Conservation (phyloP, 495 filamentous ascomycete species). For the Venustampulla echinocandica region DNA sequence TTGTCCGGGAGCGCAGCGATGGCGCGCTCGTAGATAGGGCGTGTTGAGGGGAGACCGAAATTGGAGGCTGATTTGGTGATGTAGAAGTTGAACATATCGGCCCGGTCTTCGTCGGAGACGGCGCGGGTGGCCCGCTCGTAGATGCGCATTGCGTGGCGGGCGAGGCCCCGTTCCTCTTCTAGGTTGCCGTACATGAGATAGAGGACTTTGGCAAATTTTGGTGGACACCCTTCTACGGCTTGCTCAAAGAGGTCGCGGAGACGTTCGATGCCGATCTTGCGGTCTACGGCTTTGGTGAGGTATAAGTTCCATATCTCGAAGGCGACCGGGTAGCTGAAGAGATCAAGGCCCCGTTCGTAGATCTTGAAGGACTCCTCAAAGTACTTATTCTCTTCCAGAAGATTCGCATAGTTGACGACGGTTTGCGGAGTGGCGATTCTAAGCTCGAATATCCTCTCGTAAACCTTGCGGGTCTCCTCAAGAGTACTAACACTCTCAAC, state of each 20-base stretch:
- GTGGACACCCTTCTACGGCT: conserved; percentile 86
- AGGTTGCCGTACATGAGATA: conserved; percentile 98
- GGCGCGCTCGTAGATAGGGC: conserved; percentile 92
- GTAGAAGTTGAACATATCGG: conserved; percentile 99
- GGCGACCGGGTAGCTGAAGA: conserved; percentile 95
- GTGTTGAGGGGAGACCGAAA: conserved; percentile 92
- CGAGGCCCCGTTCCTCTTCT: conserved; percentile 91
- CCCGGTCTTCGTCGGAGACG: conserved; percentile 87
- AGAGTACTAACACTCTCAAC: conserved; percentile 89
- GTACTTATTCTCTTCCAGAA: conserved; percentile 91
- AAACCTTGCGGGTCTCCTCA: conserved; percentile 88
- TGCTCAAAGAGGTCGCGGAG: conserved; percentile 96
- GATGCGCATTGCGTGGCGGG: conserved; percentile 97
- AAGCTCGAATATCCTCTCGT: conserved; percentile 96
- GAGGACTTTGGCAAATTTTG: conserved; percentile 89
- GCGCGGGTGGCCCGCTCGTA: conserved; percentile 96
- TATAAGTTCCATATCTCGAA: conserved; percentile 99
- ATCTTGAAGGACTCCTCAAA: conserved; percentile 97
- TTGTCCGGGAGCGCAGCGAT: conserved; percentile 86
- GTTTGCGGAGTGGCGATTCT: conserved; percentile 97
- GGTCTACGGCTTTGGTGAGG: conserved; percentile 91
- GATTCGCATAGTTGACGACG: conserved; percentile 95
- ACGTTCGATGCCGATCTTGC: conserved; percentile 89
- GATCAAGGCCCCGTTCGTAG: conserved; percentile 91
- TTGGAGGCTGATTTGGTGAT: conserved; percentile 98